Evolutionary conservation across 345 rosid species (phyloP), one percentile per base, ranked within the genome.

Genomic region (Chamaenerion angustifolium): DNA sequence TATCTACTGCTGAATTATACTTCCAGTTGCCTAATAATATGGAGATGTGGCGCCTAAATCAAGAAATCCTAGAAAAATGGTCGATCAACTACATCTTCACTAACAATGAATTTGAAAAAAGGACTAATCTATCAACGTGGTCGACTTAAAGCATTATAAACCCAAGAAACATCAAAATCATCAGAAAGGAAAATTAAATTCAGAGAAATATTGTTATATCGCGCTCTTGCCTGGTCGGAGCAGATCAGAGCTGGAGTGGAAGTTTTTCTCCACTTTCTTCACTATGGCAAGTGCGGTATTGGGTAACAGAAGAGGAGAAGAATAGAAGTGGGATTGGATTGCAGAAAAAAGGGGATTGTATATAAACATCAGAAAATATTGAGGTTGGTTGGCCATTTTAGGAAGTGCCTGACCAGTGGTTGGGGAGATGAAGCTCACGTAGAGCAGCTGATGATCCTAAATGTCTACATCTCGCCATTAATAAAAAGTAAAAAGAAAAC

Each of bases 401-500:
- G 54, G 16, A 35, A 8, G 54, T 58, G 62, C 42, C 62, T 31
- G 37, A 31, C 37, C 40, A 55, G 56, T 51, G 43, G 62, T 58
- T 58, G 62, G 50, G 48, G 27, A 56, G 44, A 11, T 21, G 51
- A 48, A 35, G n/a, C 10, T 10, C 16, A 12, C 27, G 42, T 6
- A 9, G 15, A 13, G n/a, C 15, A 14, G 48, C 2, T 45, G 48
- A 1, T 12, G n/a, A 14, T 6, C 25, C 23, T 49, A 13, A 23
- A 23, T 49, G 13, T 49, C 41, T 7, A 0, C 52, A 23, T 16
- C 11, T 35, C 35, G 19, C 54, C 54, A 50, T 50, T n/a, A 27
- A 40, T 23, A 23, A 23, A 23, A 23, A 23, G 5, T 16, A 27
- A 49, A 12, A 5, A 23, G 5, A 23, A 31, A 31, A 31, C 25